A percentile compares a stretch with the other conserved stretches of the same genome.
Conservation (phyloP, 768 basidiomycete species). For the Amylocystis lapponica region DNA sequence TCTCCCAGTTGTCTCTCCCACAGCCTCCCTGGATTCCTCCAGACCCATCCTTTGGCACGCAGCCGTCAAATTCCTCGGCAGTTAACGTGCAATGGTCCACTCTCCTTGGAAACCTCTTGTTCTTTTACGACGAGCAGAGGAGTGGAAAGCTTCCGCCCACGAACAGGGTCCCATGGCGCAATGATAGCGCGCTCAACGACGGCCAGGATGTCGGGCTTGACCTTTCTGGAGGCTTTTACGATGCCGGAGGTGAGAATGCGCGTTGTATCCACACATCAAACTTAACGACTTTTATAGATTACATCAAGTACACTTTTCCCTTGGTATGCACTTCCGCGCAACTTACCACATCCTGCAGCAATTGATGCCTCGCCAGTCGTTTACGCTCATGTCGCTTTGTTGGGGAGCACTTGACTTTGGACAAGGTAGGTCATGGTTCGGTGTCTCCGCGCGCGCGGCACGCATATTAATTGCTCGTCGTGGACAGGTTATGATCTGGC, state of each 20-base stretch:
- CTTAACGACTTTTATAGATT: conserved; percentile 58
- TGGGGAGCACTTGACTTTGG: conserved; percentile 90
- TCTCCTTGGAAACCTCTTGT: conserved; percentile 74
- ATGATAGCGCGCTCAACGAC: conserved; percentile 72
- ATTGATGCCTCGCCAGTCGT: conserved; percentile 43
- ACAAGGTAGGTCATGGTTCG: conserved; percentile 40
- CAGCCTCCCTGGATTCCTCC: conserved; percentile 62
- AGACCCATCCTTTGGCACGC: conserved; percentile 47
- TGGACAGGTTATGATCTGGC: conserved; percentile 69
- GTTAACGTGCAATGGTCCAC: conserved; percentile 76
- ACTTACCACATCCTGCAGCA: conserved; percentile 3
- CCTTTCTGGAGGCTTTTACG: conserved; percentile 84
- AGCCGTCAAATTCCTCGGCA: conserved; percentile 16
- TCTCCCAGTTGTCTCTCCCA: conserved; percentile 56
- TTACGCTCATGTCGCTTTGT: conserved; percentile 77
- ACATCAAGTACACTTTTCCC: conserved; percentile 84
- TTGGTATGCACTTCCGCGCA: conserved; percentile 45
- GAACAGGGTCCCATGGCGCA: conserved; percentile 84
- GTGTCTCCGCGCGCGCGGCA: no score
- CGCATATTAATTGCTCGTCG: background rate
- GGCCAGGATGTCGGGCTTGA: conserved; percentile 71
- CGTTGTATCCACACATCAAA: background rate
- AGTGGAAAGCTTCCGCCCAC: conserved; percentile 64
- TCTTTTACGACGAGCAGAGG: conserved; percentile 90
- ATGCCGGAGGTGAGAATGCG: conserved; percentile 69